Evolutionary conservation across 306 rosid genomes (phyloP).

Genomic region (Quercus gilva): DNA sequence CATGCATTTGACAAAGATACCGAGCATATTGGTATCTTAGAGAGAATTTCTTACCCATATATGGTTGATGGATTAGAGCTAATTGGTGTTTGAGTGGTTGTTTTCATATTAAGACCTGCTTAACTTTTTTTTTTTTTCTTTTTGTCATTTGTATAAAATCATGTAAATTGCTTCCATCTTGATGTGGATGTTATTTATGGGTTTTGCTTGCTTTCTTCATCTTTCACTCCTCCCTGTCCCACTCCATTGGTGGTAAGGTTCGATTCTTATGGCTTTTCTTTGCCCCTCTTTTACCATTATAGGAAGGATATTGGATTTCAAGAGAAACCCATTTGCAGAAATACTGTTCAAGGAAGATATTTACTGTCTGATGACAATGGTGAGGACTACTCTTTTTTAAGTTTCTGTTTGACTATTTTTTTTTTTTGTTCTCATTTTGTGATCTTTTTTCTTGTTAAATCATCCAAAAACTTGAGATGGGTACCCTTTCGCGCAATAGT

Average conservation of each 20-base stretch:
- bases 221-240: not conserved
- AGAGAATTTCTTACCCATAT: too few relatives aligned
- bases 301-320: constrained; percentile 68
- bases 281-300: not conserved
- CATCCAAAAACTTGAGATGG: not conserved
- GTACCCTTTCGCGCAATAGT: not conserved
- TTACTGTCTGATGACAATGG: constrained; percentile 77
- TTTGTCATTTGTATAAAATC: not conserved
- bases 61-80: not conserved
- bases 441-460: not conserved
- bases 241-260: not conserved
- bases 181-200: not conserved
- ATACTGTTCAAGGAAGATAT: constrained; percentile 88
- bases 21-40: too few relatives aligned
- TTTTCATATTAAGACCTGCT: not conserved
- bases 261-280: not conserved
- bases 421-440: not conserved
- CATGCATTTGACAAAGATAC: not conserved
- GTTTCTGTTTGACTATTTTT: not conserved
- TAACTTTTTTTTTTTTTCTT: not conserved
- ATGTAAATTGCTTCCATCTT: not conserved
- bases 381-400: constrained; percentile 14
- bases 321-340: constrained; percentile 42
- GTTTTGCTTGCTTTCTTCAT: not conserved
- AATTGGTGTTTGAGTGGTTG: not conserved